These are phyloP conservation scores for Chloromonas sp. DNA, from an alignment of 163 green algal genomes.

Conservation along the genomic window DNA sequence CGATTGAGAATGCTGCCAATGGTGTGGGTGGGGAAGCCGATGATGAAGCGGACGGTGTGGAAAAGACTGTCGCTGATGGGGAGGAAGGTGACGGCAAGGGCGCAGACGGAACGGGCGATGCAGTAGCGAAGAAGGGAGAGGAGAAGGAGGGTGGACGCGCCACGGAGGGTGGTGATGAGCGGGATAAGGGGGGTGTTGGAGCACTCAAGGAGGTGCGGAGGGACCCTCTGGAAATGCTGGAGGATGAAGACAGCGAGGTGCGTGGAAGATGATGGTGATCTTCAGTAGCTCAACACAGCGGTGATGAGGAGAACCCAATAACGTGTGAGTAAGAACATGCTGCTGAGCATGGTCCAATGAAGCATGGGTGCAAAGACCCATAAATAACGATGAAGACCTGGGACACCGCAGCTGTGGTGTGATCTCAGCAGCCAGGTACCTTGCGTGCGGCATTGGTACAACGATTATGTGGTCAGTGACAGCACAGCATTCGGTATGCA, in stretches of 20 bases:
- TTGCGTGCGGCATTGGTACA: too few relatives aligned
- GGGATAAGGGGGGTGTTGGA: neutral
- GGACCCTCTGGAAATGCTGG: constrained; percentile 33
- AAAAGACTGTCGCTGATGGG: constrained; percentile 6
- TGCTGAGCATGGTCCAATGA: too few relatives aligned
- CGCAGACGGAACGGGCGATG: constrained; percentile 5
- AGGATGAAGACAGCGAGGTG: constrained; percentile 17
- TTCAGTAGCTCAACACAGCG: too few relatives aligned
- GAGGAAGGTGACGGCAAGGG: constrained; percentile 1
- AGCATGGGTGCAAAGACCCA: too few relatives aligned
- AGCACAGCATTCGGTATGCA: too few relatives aligned
- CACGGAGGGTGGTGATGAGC: neutral
- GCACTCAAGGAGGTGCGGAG: neutral
- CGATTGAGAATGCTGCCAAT: neutral
- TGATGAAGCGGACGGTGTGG: neutral
- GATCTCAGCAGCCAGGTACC: too few relatives aligned
- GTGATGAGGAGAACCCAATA: too few relatives aligned
- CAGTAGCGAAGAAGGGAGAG: neutral
- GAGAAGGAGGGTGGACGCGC: neutral
- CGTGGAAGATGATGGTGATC: neutral
- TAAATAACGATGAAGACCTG: too few relatives aligned
- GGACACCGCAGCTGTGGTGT: too few relatives aligned
- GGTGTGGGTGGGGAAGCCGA: neutral
- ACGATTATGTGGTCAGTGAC: too few relatives aligned
- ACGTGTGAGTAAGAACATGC: too few relatives aligned